Conservation (phyloP, 768 basidiomycete species). For the Naganishia vaughanmartiniae region DNA sequence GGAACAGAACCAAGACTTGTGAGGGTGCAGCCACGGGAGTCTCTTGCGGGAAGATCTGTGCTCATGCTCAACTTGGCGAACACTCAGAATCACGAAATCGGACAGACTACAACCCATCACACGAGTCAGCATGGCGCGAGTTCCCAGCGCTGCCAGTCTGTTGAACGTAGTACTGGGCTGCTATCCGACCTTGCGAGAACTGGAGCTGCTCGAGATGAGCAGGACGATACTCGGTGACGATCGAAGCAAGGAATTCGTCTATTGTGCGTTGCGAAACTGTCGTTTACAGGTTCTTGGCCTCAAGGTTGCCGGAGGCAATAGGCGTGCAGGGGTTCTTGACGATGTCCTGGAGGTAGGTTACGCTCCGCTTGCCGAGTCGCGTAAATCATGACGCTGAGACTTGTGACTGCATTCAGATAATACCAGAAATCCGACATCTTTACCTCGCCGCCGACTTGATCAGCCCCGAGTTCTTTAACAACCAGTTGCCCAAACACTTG, state of each 20-base stretch:
- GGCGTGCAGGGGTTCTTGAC: constrained; percentile 22
- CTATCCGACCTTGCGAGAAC: constrained; percentile 13
- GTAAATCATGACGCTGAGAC: not conserved
- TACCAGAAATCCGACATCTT: constrained; percentile 17
- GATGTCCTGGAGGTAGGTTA: constrained; percentile 23
- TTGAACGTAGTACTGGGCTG: not conserved
- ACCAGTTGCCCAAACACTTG: not conserved
- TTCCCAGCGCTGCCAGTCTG: constrained; percentile 5
- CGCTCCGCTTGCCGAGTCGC: not conserved
- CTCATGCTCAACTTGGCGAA: not conserved
- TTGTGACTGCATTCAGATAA: constrained; percentile 8
- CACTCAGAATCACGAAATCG: constrained; percentile 2
- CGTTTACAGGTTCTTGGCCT: constrained; percentile 10
- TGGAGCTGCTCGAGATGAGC: constrained; percentile 29
- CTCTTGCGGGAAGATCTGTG: not conserved
- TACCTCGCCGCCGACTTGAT: constrained; percentile 25
- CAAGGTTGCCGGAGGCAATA: constrained; percentile 22
- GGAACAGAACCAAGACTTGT: constrained; percentile 11
- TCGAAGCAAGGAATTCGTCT: not conserved
- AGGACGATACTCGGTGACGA: constrained; percentile 17
- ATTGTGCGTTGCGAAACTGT: not conserved
- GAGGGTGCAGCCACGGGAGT: not conserved
- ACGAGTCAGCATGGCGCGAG: constrained; percentile 20
- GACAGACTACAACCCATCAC: constrained; percentile 14
- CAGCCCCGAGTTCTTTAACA: constrained; percentile 22